Percentiles rank a stretch among this genome's conserved stretches.
Evolutionary conservation across 169 alveolate genomes (phyloP).

Genomic region (Plasmodium relictum): DNA sequence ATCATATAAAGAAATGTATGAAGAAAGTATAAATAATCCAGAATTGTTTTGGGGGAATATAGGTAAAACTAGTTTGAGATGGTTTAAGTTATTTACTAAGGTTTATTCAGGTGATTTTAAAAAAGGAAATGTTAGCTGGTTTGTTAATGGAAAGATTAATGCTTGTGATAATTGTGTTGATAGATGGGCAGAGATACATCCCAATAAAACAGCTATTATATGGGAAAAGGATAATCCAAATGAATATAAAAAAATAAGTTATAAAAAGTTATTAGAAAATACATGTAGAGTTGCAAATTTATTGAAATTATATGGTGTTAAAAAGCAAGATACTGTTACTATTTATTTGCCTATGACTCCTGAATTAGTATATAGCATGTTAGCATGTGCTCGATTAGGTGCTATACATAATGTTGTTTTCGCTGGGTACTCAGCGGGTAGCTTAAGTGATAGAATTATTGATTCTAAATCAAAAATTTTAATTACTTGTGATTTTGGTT

Average conservation of each 20-base stretch:
- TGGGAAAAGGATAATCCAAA: conserved; percentile 93
- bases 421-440: conserved; percentile 97
- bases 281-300: conserved; percentile 93
- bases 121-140: conserved; percentile 89
- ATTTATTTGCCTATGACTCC: conserved; percentile 98
- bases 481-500: conserved; percentile 93
- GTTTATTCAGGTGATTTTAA: conserved; percentile 79
- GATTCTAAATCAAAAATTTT: conserved; percentile 91
- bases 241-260: conserved; percentile 84
- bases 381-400: conserved; percentile 98
- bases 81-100: conserved; percentile 78
- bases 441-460: conserved; percentile 93
- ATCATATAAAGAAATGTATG: conserved; percentile 80
- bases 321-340: conserved; percentile 95
- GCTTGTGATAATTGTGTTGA: conserved; percentile 95
- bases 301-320: conserved; percentile 92
- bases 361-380: conserved; percentile 92
- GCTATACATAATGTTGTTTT: conserved; percentile 97
- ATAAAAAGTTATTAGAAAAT: conserved; percentile 84
- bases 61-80: conserved; percentile 79
- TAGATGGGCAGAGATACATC: conserved; percentile 93
- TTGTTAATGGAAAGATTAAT: conserved; percentile 92
- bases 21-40: conserved; percentile 80
- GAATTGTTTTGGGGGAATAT: conserved; percentile 85
- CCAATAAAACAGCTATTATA: conserved; percentile 89